Base-by-base conservation (phyloP, 2,329 filamentous ascomycete species). In the Fusarium sp. region DNA sequence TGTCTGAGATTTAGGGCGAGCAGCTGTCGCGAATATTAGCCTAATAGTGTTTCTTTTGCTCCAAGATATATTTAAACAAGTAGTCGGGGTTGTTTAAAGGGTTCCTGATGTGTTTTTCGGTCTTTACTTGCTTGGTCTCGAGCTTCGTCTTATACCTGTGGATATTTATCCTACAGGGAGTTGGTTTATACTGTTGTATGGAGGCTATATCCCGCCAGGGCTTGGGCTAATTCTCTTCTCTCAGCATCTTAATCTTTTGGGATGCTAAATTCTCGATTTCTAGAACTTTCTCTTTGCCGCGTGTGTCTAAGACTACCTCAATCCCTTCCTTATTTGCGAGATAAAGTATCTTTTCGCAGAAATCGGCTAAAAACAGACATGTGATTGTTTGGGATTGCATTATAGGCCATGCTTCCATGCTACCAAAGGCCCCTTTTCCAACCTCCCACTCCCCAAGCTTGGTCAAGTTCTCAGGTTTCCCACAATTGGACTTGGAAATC, bases 21-120 rank as follows among this genome's bases (percentile, higher is more conserved):
- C 5, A 6, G 33, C 29, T n/a, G 20, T 50, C n/a, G n/a, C 29
- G 15, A 8, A 72, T n/a, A 33, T 72, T 72, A 18, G 33, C 35
- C 67, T 67, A 72, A n/a, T 72, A 66, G 23, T 72, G 70, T 8
- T 69, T 56, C 27, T 67, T 72, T 46, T 71, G 62, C 11, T 72
- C 70, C 11, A 62, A 21, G 21, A 72, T 27, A 4, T 23, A 29
- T 17, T 64, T 31, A 13, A 41, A 36, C 25, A 72, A 71, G 39
- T 72, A 72, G 11, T 63, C 45, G 5, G 67, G 70, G 4, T 72
- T 55, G 14, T 72, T 41, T 25, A 72, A 72, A 7, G 72, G 29
- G n/a, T 23, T 47, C 9, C 17, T 31, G 36, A 72, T 29, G 18
- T 72, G 67, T 4, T 69, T 42, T 18, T 63, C 57, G 10, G 70